phyloP scores from a whole-genome alignment of 495 filamentous ascomycete genomes.

The Clohesyomyces aquaticus region DNA sequence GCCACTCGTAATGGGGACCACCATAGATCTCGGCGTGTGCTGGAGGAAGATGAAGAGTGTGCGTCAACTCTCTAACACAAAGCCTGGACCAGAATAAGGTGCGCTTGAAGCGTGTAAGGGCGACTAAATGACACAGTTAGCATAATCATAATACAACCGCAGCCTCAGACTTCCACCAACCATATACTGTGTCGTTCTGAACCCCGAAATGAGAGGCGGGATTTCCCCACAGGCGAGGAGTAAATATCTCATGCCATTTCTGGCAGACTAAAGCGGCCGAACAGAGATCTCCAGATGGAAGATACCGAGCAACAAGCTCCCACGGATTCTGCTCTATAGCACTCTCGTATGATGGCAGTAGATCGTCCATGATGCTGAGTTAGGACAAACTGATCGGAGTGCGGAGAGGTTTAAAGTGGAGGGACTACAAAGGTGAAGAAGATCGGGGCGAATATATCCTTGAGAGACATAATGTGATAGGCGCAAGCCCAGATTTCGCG shows the following conservation, averaged over 20 bases:
- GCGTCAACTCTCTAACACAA: slow-evolving; percentile 60
- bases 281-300: slow-evolving; percentile 62
- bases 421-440: neutral
- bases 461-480: neutral
- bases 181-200: slow-evolving; percentile 65
- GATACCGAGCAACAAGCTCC: slow-evolving; percentile 64
- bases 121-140: slow-evolving; percentile 58
- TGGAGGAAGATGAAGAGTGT: slow-evolving; percentile 69
- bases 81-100: slow-evolving; percentile 59
- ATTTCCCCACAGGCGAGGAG: slow-evolving; percentile 67
- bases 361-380: slow-evolving; percentile 53
- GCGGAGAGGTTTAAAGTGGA: neutral
- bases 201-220: slow-evolving; percentile 67
- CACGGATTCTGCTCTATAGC: slow-evolving; percentile 63
- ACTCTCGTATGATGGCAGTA: slow-evolving; percentile 63
- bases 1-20: slow-evolving; percentile 63
- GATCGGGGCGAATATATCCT: neutral
- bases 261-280: slow-evolving; percentile 61
- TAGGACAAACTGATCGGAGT: neutral
- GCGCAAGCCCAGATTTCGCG: neutral
- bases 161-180: slow-evolving; percentile 3
- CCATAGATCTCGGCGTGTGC: slow-evolving; percentile 68
- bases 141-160: slow-evolving; percentile 1
- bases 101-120: slow-evolving; percentile 65
- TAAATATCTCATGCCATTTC: slow-evolving; percentile 63